These are phyloP conservation scores for Pythium utonaiense DNA, from an alignment of 352 stramenopile genomes.

Conservation along the genomic window DNA sequence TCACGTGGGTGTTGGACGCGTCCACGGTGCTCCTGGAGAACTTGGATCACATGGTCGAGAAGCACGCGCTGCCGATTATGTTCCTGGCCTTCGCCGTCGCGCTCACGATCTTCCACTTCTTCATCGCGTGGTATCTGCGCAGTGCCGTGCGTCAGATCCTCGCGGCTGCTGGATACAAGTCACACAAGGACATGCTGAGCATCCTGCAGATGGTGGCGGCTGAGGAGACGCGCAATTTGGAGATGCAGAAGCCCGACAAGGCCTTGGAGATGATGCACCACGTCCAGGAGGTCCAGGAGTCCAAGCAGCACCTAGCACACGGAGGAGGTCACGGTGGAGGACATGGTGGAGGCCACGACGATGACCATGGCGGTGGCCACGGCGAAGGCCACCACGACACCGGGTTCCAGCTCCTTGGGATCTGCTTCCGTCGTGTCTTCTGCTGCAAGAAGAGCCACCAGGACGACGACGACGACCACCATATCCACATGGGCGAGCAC, in stretches of 20 bases:
- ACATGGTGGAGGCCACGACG: not conserved
- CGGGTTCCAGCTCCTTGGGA: conserved; percentile 13
- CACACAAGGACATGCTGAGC: conserved; percentile 15
- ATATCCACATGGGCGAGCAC: not conserved
- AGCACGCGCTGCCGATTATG: conserved; percentile 12
- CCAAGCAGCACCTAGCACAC: conserved; percentile 4
- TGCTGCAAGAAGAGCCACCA: conserved; percentile 9
- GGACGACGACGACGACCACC: conserved; percentile 9
- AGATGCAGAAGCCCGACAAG: conserved; percentile 8
- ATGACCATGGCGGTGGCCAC: not conserved
- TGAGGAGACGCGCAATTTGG: conserved; percentile 14
- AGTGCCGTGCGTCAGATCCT: conserved; percentile 9
- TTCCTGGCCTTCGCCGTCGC: conserved; percentile 19
- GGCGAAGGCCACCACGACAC: conserved; percentile 11
- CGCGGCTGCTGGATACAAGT: conserved; percentile 16
- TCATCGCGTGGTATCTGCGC: conserved; percentile 16
- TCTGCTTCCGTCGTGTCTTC: conserved; percentile 15
- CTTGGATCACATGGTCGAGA: conserved; percentile 11
- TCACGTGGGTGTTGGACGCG: conserved; percentile 19
- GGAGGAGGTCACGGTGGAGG: not conserved
- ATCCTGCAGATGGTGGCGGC: conserved; percentile 14
- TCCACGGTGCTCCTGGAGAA: conserved; percentile 9
- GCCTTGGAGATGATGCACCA: conserved; percentile 20
- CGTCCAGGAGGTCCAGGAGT: conserved; percentile 17
- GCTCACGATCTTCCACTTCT: conserved; percentile 14